Percentiles rank a stretch among this genome's conserved stretches.
Conservation (phyloP, 2,329 filamentous ascomycete species). For the Cytospora piceicola region DNA sequence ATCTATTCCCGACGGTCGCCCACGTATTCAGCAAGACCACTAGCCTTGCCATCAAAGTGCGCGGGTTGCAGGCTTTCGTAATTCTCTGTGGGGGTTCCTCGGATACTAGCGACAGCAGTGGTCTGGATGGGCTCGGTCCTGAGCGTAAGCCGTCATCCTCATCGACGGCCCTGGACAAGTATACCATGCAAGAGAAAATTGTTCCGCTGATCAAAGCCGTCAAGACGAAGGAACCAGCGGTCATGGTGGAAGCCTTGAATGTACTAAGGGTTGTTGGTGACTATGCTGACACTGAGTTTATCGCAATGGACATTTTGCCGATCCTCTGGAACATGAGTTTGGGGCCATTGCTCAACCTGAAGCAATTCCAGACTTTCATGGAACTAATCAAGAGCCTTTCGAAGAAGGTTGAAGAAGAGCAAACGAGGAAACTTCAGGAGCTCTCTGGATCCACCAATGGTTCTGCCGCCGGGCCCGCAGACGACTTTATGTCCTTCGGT, state of each 20-base stretch:
- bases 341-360: constrained; percentile 83
- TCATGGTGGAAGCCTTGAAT: constrained; percentile 90
- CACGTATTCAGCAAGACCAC: constrained; percentile 90
- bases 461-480: constrained; percentile 53
- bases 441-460: constrained; percentile 65
- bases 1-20: constrained; percentile 91
- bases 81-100: constrained; percentile 81
- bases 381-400: constrained; percentile 81
- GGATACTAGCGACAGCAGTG: constrained; percentile 62
- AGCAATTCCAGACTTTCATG: constrained; percentile 92
- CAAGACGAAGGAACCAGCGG: constrained; percentile 96
- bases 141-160: constrained; percentile 65
- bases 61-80: constrained; percentile 86
- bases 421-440: constrained; percentile 85
- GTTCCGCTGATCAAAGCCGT: constrained; percentile 88
- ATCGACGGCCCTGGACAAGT: constrained; percentile 89
- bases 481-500: constrained; percentile 74
- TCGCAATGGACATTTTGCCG: constrained; percentile 88
- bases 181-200: constrained; percentile 97
- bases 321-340: constrained; percentile 91
- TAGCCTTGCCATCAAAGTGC: constrained; percentile 92
- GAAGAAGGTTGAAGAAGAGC: constrained; percentile 81
- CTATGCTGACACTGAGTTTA: constrained; percentile 84
- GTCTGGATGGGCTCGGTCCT: constrained; percentile 71
- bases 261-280: constrained; percentile 84